phyloP scores from a whole-genome alignment of 225 moss, liverwort and hornwort genomes.

The Straminergon stramineum region DNA sequence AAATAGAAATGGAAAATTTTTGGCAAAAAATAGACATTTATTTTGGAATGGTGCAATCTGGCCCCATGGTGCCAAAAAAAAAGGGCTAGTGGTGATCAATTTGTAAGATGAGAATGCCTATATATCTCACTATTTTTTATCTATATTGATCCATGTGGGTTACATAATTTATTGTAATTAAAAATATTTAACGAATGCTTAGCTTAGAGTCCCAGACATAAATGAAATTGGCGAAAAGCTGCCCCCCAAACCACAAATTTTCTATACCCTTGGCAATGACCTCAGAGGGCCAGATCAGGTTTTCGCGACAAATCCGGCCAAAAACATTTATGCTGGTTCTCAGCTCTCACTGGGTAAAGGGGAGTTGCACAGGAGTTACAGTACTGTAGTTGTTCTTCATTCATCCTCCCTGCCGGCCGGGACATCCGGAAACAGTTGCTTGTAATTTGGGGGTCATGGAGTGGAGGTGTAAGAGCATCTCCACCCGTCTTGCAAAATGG shows the following conservation, averaged over 20 bases:
- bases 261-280: background rate
- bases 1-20: no score
- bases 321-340: background rate
- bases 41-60: no score
- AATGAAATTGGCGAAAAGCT: background rate
- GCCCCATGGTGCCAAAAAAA: no score
- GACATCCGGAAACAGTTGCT: background rate
- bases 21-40: no score
- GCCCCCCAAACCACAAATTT: background rate
- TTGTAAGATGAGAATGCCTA: accelerated
- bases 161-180: background rate
- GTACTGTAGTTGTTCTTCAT: background rate
- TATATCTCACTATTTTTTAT: background rate
- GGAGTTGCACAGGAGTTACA: background rate
- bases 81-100: no score
- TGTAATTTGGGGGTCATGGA: background rate
- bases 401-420: background rate
- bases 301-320: background rate
- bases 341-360: background rate
- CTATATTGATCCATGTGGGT: background rate
- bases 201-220: background rate
- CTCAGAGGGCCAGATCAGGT: background rate
- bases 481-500: no score
- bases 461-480: no score
- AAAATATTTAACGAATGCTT: background rate